Conservation (phyloP, 2,329 filamentous ascomycete genomes). For the Cladorrhinum sp. region DNA sequence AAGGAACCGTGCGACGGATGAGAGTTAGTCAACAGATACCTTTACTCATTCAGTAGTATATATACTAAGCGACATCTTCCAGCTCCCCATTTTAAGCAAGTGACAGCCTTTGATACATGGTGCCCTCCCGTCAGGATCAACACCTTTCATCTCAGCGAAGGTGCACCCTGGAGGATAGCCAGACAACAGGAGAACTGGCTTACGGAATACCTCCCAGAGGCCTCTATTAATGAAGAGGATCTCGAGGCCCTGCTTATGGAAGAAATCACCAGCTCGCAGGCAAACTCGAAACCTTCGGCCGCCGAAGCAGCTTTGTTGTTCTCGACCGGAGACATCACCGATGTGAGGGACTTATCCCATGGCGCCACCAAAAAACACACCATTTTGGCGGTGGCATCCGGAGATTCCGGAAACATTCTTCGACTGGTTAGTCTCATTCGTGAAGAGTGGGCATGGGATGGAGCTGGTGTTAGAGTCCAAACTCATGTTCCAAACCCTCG, state of each 20-base stretch:
- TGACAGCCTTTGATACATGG: slow-evolving; percentile 30
- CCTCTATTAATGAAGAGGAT: slow-evolving; percentile 39
- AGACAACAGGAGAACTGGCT: slow-evolving; percentile 49
- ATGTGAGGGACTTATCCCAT: slow-evolving; percentile 34
- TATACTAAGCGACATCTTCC: slow-evolving; percentile 8
- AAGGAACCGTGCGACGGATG: slow-evolving; percentile 32
- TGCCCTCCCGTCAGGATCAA: slow-evolving; percentile 23
- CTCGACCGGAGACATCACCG: slow-evolving; percentile 53
- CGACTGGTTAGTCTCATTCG: slow-evolving; percentile 51
- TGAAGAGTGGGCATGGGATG: slow-evolving; percentile 54
- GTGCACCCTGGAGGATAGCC: slow-evolving; percentile 26
- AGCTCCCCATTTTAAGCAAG: slow-evolving; percentile 30
- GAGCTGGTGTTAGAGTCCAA: slow-evolving; percentile 45
- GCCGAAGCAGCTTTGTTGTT: slow-evolving; percentile 40
- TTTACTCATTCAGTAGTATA: not conserved
- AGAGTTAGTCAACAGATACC: slow-evolving; percentile 25
- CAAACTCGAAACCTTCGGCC: slow-evolving; percentile 6
- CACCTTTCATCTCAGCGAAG: slow-evolving; percentile 1
- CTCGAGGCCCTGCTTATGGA: slow-evolving; percentile 36
- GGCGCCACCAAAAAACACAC: slow-evolving; percentile 30
- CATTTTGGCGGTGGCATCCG: slow-evolving; percentile 49
- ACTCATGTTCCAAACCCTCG: slow-evolving; percentile 43
- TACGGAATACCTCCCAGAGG: slow-evolving; percentile 49
- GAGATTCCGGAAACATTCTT: slow-evolving; percentile 57
- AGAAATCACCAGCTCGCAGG: slow-evolving; percentile 31